A percentile compares a stretch with the other conserved stretches of the same genome.
Conservation (phyloP, 768 basidiomycete species). For the Leccinellum rugosiceps region DNA sequence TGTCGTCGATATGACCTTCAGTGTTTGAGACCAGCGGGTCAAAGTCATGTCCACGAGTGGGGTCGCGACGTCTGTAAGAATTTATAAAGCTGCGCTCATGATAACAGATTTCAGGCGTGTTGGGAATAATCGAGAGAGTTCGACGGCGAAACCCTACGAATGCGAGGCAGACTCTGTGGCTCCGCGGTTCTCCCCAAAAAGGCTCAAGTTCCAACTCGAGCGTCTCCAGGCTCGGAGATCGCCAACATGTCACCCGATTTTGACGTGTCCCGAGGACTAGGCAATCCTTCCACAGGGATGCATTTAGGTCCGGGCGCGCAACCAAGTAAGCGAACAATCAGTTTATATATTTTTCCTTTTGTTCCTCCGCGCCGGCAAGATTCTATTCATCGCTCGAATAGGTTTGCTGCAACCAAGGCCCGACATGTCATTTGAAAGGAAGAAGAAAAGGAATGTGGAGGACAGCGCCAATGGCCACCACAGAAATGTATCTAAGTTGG, state of each 20-base stretch:
- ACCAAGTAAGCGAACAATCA: not conserved
- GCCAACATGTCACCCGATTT: not conserved
- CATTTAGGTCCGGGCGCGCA: not conserved
- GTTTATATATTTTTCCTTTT: not conserved
- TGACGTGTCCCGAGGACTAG: not conserved
- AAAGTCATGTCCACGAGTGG: no score
- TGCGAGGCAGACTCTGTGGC: no score
- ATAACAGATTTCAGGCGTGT: no score
- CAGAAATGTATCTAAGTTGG: not conserved
- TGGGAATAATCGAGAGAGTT: no score
- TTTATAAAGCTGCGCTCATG: no score
- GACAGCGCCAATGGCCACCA: not conserved
- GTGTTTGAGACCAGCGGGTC: no score
- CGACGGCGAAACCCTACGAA: no score
- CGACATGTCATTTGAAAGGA: not conserved
- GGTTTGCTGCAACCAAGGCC: not conserved
- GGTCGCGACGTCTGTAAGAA: no score
- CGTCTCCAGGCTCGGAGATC: not conserved
- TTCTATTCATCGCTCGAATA: not conserved
- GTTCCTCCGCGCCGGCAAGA: not conserved
- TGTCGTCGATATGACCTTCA: slow-evolving; percentile 64
- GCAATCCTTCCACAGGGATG: not conserved
- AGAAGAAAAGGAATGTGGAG: not conserved
- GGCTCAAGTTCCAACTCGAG: not conserved
- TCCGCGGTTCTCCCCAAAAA: not conserved